Conservation (phyloP, 768 basidiomycete genomes). For the Krasilnikovozyma curviuscula region DNA sequence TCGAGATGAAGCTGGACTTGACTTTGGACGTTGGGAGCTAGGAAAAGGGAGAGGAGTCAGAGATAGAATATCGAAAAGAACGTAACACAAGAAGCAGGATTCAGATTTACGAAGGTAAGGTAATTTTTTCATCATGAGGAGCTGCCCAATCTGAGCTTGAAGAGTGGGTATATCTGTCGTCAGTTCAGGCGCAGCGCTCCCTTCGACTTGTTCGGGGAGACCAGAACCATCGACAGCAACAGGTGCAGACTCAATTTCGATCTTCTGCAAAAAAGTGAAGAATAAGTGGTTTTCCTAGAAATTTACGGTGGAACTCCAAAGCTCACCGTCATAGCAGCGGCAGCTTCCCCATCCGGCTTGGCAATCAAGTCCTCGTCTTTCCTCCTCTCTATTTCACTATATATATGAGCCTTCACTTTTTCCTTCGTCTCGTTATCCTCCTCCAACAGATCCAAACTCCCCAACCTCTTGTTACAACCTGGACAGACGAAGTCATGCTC, state of each 20-base stretch:
- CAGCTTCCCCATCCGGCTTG: not conserved
- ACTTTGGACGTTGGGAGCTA: no score
- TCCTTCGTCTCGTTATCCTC: slow-evolving; percentile 60
- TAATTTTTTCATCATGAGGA: slow-evolving; percentile 1
- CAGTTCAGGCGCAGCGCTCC: not conserved
- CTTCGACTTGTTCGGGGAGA: not conserved
- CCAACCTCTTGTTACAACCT: slow-evolving; percentile 67
- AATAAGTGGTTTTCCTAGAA: not conserved
- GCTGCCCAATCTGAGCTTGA: not conserved
- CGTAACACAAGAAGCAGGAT: no score
- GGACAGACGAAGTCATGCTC: slow-evolving; percentile 93
- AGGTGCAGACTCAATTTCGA: not conserved
- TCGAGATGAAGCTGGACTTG: no score
- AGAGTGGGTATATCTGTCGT: not conserved
- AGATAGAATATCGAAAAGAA: no score
- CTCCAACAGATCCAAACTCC: slow-evolving; percentile 68
- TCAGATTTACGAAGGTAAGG: not conserved
- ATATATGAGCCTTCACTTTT: slow-evolving; percentile 63
- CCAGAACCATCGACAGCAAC: not conserved
- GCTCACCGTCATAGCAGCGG: no score
- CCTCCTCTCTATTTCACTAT: slow-evolving; percentile 34
- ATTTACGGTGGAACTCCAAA: no score
- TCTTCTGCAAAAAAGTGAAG: no score
- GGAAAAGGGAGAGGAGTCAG: no score
- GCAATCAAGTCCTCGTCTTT: slow-evolving; percentile 15